Base-by-base conservation (phyloP, 805 yeast species). In the Candida caryicola region DNA sequence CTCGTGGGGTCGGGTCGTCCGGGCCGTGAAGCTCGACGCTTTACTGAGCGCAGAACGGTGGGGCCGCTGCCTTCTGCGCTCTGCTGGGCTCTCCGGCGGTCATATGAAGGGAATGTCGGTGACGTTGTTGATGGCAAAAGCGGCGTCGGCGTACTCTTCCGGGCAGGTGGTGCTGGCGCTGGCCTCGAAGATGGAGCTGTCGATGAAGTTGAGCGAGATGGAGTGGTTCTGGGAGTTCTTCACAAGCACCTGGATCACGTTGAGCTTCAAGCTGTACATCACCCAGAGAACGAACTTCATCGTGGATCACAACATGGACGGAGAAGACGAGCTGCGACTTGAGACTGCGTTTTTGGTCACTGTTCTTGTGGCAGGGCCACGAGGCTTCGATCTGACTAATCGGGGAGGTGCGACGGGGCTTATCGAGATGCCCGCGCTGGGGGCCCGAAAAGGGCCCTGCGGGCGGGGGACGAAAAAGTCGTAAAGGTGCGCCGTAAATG, bases 191-290 rank as follows among this genome's bases (percentile, higher is more conserved):
- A 61, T 49, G 15, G 68, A 55, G 36, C 69, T 62, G 25, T 64
- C 66, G 15, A 68, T 53, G 44, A 50, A 56, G 15, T 56, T 57
- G 29, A 64, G 36, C 34, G 60, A 50, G 15, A 64, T 50, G 35
- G 66, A 60, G 17, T 57, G 52, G 17, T 60, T 52, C 35, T 72
- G 54, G 34, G 64, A 56, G 36, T 53, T 59, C 35, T 56, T 49
- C 26, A 69, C 62, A 17, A 69, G 41, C 21, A 66, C 50, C 34
- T 58, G 66, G 31, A 69, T 51, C 26, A 68, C 40, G 41, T 69
- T 69, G 32, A 64, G 49, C 46, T 68, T 68, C 31, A 69, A 49
- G 29, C 62, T 46, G 42, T 68, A 67, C 34, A 69, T 41, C 12
- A 62, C 41, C 36, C 64, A 51, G 23, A 62, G 49, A 13, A 65